Evolutionary conservation across 2,329 filamentous ascomycete species (phyloP).

Genomic region (Microcyclosporella mali): DNA sequence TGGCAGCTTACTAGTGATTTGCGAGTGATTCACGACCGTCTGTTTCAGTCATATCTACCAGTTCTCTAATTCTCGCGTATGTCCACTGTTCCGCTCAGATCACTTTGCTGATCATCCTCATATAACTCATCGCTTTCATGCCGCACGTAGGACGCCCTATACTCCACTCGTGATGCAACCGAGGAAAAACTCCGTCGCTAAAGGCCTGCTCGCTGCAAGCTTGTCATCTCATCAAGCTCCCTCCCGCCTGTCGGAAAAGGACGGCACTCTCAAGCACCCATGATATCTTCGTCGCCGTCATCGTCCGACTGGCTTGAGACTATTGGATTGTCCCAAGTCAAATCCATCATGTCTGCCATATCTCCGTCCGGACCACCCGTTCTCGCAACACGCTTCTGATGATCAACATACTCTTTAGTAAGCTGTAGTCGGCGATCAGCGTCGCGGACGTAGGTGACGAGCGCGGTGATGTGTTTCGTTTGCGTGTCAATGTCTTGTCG

Average conservation of each 20-base stretch:
- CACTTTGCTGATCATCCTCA: too few relatives aligned
- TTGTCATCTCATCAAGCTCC: neutral
- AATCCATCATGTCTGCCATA: slow-evolving; percentile 33
- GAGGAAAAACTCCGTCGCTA: slow-evolving; percentile 1
- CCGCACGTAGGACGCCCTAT: neutral
- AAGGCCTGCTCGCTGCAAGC: neutral
- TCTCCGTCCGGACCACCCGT: slow-evolving; percentile 29
- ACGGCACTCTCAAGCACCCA: slow-evolving; percentile 13
- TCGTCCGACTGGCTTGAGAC: slow-evolving; percentile 15
- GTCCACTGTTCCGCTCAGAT: neutral
- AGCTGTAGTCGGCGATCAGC: slow-evolving; percentile 52
- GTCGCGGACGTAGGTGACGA: slow-evolving; percentile 49
- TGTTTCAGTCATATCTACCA: neutral
- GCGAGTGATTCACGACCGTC: too few relatives aligned
- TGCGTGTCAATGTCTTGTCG: slow-evolving; percentile 42
- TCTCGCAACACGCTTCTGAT: slow-evolving; percentile 44
- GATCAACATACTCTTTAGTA: slow-evolving; percentile 54
- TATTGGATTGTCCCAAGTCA: slow-evolving; percentile 26
- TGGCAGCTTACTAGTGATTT: too few relatives aligned
- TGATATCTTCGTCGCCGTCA: slow-evolving; percentile 30
- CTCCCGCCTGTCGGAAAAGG: neutral
- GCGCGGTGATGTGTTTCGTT: slow-evolving; percentile 44
- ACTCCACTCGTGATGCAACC: neutral
- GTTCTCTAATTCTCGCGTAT: neutral
- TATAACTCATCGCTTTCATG: neutral